Evolutionary conservation across 768 basidiomycete genomes (phyloP).

Genomic region (Agaricus subrufescens): DNA sequence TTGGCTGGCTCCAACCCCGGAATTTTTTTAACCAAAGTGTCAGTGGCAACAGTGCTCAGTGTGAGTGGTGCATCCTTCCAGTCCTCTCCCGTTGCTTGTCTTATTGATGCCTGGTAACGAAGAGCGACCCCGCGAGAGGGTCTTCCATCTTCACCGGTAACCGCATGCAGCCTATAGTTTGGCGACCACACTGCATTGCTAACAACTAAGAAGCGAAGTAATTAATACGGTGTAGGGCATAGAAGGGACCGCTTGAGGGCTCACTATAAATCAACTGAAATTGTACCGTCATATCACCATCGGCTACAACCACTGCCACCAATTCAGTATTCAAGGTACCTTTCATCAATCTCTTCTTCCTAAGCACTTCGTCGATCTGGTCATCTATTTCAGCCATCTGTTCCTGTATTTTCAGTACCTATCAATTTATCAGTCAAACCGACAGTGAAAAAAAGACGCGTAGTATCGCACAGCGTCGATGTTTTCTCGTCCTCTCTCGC

Average conservation of each 20-base stretch:
- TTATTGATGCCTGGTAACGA: constrained; percentile 50
- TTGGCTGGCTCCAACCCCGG: neutral
- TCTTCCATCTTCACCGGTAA: constrained; percentile 34
- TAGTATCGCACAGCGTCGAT: constrained; percentile 22
- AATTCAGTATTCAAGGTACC: constrained; percentile 30
- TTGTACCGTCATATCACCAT: constrained; percentile 28
- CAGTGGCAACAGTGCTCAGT: constrained; percentile 42
- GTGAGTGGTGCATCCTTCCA: constrained; percentile 50
- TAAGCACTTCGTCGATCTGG: constrained; percentile 31
- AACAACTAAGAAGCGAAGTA: constrained; percentile 35
- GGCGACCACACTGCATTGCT: constrained; percentile 47
- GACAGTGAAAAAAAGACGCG: neutral
- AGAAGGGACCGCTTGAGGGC: constrained; percentile 12
- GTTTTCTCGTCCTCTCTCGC: constrained; percentile 31
- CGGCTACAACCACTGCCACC: constrained; percentile 37
- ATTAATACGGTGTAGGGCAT: neutral
- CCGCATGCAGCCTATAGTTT: constrained; percentile 55
- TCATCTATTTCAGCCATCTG: constrained; percentile 34
- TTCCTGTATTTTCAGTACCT: constrained; percentile 34
- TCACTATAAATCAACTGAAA: constrained; percentile 51
- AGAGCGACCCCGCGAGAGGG: constrained; percentile 40
- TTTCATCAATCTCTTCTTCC: constrained; percentile 28
- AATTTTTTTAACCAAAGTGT: neutral
- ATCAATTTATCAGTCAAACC: neutral
- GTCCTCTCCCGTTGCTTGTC: constrained; percentile 55